Conservation (phyloP, 805 yeast genomes). For the Yarrowia sp. region DNA sequence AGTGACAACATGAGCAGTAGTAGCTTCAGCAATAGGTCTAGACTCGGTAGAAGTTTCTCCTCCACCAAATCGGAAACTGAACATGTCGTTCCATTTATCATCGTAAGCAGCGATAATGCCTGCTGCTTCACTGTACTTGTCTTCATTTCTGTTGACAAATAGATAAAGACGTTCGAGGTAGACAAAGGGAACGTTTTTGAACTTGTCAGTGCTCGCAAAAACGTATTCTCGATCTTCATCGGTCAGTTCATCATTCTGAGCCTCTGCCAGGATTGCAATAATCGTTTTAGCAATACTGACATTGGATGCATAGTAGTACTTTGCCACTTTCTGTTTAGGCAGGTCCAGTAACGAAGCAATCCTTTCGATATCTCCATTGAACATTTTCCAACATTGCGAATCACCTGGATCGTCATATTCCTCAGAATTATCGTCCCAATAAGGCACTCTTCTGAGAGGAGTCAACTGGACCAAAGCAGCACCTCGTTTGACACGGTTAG, state of each 20-base stretch:
- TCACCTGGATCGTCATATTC: slow-evolving; percentile 22
- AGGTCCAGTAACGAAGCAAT: slow-evolving; percentile 1
- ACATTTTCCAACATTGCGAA: slow-evolving; percentile 34
- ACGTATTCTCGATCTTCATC: slow-evolving; percentile 23
- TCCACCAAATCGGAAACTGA: slow-evolving; percentile 13
- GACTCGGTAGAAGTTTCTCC: background rate
- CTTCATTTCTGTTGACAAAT: slow-evolving; percentile 19
- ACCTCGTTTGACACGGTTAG: slow-evolving; percentile 19
- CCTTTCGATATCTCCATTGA: slow-evolving; percentile 16
- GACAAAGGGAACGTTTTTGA: slow-evolving; percentile 15
- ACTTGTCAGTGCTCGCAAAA: background rate
- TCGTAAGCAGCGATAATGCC: slow-evolving; percentile 15
- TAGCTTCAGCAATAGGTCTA: background rate
- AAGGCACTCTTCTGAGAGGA: slow-evolving; percentile 20
- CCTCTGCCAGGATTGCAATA: slow-evolving; percentile 7
- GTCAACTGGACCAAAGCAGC: slow-evolving; percentile 30
- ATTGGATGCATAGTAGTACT: slow-evolving; percentile 29
- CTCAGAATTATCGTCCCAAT: slow-evolving; percentile 23
- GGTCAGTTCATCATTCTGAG: background rate
- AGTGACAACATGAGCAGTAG: slow-evolving; percentile 3
- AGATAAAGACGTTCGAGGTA: slow-evolving; percentile 19
- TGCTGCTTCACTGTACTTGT: background rate
- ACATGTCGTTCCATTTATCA: slow-evolving; percentile 29
- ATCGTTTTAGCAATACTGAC: slow-evolving; percentile 25
- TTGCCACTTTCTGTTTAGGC: slow-evolving; percentile 25